Percentiles rank a stretch among this genome's conserved stretches.
phyloP scores from a whole-genome alignment of 2,329 filamentous ascomycete genomes.

The Aureobasidium mangrovei region DNA sequence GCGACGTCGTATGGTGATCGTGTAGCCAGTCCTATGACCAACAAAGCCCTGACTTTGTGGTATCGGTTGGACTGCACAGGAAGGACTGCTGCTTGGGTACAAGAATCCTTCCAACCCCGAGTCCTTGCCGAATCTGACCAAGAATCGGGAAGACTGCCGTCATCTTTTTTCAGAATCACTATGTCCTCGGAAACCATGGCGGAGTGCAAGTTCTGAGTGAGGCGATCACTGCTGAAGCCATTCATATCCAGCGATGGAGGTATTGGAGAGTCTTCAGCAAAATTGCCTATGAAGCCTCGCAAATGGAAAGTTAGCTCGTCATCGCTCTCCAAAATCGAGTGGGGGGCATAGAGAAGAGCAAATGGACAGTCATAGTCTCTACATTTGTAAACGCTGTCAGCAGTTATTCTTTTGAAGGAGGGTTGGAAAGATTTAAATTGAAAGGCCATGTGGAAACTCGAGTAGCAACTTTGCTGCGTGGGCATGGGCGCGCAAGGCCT shows the following conservation, averaged over 20 bases:
- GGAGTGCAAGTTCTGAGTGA: not conserved
- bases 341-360: constrained; percentile 14
- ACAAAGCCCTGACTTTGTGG: not conserved
- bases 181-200: not conserved
- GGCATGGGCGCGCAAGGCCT: too few relatives aligned
- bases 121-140: not conserved
- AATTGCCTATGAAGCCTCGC: not conserved
- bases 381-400: not conserved
- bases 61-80: not conserved
- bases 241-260: not conserved
- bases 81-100: not conserved
- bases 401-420: too few relatives aligned
- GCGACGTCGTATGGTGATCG: not conserved
- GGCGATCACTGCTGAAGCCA: not conserved
- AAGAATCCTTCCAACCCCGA: not conserved
- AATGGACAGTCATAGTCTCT: constrained; percentile 16
- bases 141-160: not conserved
- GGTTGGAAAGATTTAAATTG: too few relatives aligned
- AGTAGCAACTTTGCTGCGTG: too few relatives aligned
- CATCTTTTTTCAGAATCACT: not conserved
- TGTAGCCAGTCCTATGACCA: not conserved
- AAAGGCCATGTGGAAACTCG: too few relatives aligned
- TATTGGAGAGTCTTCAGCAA: not conserved
- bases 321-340: not conserved
- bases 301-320: not conserved